Base-by-base conservation (phyloP, 768 basidiomycete genomes). In the Tylopilus intermedius region DNA sequence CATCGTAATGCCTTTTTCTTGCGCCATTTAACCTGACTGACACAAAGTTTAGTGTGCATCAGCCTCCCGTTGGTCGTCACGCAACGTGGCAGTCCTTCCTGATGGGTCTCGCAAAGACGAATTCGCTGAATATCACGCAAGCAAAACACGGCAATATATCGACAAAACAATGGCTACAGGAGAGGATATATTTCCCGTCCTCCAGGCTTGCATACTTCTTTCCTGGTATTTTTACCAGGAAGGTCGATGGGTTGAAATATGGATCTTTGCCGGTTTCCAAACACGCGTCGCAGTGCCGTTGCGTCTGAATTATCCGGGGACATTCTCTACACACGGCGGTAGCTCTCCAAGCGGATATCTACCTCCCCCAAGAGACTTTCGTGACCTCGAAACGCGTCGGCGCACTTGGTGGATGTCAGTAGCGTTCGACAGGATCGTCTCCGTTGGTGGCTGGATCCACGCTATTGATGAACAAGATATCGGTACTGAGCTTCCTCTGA, bases 381-480 rank as follows among this genome's bases (percentile, higher is more conserved):
- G 79, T 18, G 90, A 92, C 57, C 69, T 90, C 50, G 90, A 93
- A 70, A 83, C 80, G 40, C 76, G 90, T 55, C 77, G 90, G 46
- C 78, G 90, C 48, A 86, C 89, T 5, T 93, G 90, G 90, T 93
- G 90, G 90, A 90, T 90, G 87, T 84, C 88, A 18, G 82, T 93
- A 38, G 71, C 90, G 43, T 91, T 92, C 65, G 90, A 93, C 67
- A 84, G 90, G 27, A 89, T 90, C 44, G 81, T 80, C 33, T 85
- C 84, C 35, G 80, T 85, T 24, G 89, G 88, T 40, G 90, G 90
- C 15, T 93, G 90, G 90, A 77, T 90, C 35, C 90, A 93, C 62
- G 84, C 82, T 8, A 80, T 93, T 15, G 88, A 90, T 58, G 90
- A 93, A 64, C 78, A 83, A 45, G 90, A 92, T 64, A 74, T 93